Percentiles rank a stretch among this genome's conserved stretches.
Evolutionary conservation across 2,329 filamentous ascomycete genomes (phyloP).

Genomic region (Pseudopithomyces maydicus): DNA sequence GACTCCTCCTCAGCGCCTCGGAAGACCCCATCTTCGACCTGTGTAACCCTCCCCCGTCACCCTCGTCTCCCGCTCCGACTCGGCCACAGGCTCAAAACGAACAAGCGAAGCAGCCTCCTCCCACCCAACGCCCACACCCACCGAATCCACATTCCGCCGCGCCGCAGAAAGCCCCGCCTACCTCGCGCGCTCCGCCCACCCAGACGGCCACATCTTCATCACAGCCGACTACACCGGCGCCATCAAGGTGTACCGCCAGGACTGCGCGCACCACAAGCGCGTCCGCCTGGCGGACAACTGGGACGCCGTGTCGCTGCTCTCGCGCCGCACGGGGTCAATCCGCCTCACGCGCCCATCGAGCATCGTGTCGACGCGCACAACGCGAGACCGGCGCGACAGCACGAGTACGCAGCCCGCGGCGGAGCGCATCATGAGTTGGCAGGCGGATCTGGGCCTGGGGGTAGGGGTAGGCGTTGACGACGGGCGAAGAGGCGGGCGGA

Average conservation of each 20-base stretch:
- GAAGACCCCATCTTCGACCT: conserved; percentile 95
- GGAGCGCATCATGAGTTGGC: conserved; percentile 52
- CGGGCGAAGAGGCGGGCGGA: too few relatives aligned
- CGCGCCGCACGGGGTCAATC: conserved; percentile 66
- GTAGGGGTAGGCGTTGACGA: too few relatives aligned
- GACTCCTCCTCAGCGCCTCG: conserved; percentile 77
- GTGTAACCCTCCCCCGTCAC: conserved; percentile 90
- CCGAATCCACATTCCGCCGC: conserved; percentile 41
- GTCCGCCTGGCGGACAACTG: conserved; percentile 65
- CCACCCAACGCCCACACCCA: conserved; percentile 34
- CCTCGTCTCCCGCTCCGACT: conserved; percentile 75
- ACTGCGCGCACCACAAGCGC: conserved; percentile 84
- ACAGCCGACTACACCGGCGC: conserved; percentile 86
- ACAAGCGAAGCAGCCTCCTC: conserved; percentile 50
- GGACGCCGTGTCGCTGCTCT: conserved; percentile 79
- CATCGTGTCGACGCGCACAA: conserved; percentile 60
- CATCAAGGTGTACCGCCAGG: conserved; percentile 94
- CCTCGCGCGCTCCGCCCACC: conserved; percentile 74
- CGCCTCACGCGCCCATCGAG: conserved; percentile 55
- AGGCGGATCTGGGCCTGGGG: neutral
- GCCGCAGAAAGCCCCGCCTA: conserved; percentile 76
- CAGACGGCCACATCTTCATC: conserved; percentile 86
- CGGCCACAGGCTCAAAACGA: conserved; percentile 55
- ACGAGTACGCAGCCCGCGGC: conserved; percentile 57
- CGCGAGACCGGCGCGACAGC: conserved; percentile 53